These are phyloP conservation scores for Senecio squalidus DNA, from an alignment of 140 eudicot species.

Conservation along the genomic window DNA sequence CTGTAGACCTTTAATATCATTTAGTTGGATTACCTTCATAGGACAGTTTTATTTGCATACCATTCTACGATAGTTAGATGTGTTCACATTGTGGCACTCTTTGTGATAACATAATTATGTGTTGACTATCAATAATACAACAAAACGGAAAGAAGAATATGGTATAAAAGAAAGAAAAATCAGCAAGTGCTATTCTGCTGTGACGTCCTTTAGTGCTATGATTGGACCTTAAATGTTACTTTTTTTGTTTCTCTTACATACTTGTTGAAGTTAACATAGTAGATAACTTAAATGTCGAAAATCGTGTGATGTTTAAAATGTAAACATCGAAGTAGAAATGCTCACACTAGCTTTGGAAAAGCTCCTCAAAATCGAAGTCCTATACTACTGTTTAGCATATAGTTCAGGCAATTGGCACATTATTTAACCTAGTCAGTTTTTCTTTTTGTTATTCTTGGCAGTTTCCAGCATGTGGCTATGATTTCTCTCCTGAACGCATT, in stretches of 20 bases:
- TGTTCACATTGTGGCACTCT: not conserved
- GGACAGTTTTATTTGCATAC: not conserved
- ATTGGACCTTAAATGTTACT: no score
- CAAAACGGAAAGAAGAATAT: not conserved
- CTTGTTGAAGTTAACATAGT: no score
- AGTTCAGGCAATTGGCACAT: slow-evolving; percentile 1
- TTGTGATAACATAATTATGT: not conserved
- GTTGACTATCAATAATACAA: not conserved
- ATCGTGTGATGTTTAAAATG: not conserved
- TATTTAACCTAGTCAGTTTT: not conserved
- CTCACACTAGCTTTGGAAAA: not conserved
- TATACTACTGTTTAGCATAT: slow-evolving; percentile 1
- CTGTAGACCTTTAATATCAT: not conserved
- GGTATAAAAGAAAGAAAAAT: not conserved
- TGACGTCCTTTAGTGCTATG: no score
- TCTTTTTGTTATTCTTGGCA: slow-evolving; percentile 15
- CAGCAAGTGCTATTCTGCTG: not conserved
- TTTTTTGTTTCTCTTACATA: no score
- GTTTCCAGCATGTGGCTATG: slow-evolving; percentile 84
- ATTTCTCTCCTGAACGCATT: slow-evolving; percentile 47
- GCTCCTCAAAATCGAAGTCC: not conserved
- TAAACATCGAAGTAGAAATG: not conserved
- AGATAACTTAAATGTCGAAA: no score
- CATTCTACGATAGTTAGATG: not conserved
- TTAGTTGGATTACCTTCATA: slow-evolving; percentile 1